A percentile compares a stretch with the other conserved stretches of the same genome.
phyloP scores from a whole-genome alignment of 306 rosid species.

The Casuarina cunninghamiana region DNA sequence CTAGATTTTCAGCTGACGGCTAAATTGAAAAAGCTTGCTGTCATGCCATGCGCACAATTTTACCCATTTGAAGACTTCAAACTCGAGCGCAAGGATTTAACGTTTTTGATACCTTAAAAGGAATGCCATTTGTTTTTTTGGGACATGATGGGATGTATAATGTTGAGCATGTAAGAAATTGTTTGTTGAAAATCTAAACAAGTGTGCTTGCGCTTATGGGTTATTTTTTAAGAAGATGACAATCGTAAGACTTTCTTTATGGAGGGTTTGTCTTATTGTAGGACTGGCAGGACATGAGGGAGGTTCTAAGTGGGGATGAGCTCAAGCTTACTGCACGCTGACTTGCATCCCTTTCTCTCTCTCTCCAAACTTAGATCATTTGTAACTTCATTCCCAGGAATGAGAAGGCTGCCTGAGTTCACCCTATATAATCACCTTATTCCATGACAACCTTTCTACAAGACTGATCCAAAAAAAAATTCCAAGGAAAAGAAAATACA shows the following conservation, averaged over 20 bases:
- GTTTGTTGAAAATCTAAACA: slow-evolving; percentile 17
- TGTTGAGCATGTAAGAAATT: slow-evolving; percentile 20
- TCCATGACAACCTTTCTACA: not conserved
- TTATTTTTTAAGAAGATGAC: too few species aligned
- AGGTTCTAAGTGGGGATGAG: slow-evolving; percentile 70
- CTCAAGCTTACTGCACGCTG: slow-evolving; percentile 37
- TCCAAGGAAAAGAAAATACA: not conserved
- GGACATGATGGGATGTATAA: not conserved
- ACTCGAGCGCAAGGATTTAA: slow-evolving; percentile 24
- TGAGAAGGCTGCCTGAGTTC: slow-evolving; percentile 3
- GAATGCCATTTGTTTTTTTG: not conserved
- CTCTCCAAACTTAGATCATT: not conserved
- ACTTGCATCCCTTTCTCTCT: slow-evolving; percentile 38
- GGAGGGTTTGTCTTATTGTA: slow-evolving; percentile 18
- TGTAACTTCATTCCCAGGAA: not conserved
- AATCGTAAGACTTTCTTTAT: not conserved
- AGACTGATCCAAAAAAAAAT: slow-evolving; percentile 2
- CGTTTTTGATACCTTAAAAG: not conserved
- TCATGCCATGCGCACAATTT: slow-evolving; percentile 1
- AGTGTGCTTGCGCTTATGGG: not conserved
- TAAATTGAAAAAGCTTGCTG: slow-evolving; percentile 5
- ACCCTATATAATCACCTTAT: slow-evolving; percentile 14
- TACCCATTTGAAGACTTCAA: slow-evolving; percentile 31
- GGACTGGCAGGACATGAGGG: slow-evolving; percentile 53
- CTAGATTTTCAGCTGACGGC: not conserved